Conservation (phyloP, 2,329 filamentous ascomycete genomes). For the Diaporthe citri region DNA sequence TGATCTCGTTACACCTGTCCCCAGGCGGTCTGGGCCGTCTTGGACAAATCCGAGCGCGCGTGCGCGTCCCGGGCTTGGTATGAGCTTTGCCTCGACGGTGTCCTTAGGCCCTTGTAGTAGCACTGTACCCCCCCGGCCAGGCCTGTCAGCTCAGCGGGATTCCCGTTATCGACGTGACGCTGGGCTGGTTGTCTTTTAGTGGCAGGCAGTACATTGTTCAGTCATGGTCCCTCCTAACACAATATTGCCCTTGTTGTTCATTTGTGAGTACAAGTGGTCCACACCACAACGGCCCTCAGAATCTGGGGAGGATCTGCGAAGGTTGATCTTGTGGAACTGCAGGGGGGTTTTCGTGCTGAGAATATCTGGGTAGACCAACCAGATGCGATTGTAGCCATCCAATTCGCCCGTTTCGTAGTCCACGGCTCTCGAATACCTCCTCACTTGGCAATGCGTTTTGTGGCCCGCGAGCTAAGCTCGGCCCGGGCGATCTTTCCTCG, state of each 20-base stretch:
- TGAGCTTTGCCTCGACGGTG: neutral
- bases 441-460: neutral
- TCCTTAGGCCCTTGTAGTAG: no score
- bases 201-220: neutral
- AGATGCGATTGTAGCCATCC: neutral
- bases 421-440: neutral
- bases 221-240: neutral
- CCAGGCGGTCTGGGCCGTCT: conserved; percentile 9
- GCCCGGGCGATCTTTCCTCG: conserved; percentile 1
- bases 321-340: neutral
- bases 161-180: neutral
- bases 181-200: neutral
- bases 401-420: neutral
- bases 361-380: neutral
- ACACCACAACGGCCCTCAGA: neutral
- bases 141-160: neutral
- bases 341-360: neutral
- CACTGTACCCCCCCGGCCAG: neutral
- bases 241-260: neutral
- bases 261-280: neutral
- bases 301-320: neutral
- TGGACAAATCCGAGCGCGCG: conserved; percentile 10
- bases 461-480: conserved; percentile 6
- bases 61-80: conserved; percentile 12
- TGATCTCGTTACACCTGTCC: neutral